These are phyloP conservation scores for Botrytis aclada DNA, from an alignment of 2,329 filamentous ascomycete species.

Conservation along the genomic window DNA sequence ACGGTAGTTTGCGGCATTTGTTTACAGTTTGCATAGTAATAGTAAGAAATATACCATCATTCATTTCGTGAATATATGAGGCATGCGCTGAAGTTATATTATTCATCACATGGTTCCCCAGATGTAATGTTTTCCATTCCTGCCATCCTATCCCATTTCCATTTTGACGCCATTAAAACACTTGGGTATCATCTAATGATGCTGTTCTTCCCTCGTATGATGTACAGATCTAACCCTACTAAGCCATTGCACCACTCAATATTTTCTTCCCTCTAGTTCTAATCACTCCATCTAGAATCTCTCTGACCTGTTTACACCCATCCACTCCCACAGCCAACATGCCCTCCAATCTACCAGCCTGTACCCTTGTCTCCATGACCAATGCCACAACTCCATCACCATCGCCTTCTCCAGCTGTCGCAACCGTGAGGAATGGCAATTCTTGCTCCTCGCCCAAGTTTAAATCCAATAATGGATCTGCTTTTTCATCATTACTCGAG, in stretches of 20 bases:
- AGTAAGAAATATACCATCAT: neutral
- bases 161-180: constrained; percentile 18
- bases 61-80: neutral
- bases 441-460: constrained; percentile 82
- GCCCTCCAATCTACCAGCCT: constrained; percentile 75
- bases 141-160: neutral
- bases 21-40: neutral
- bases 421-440: constrained; percentile 83
- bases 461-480: constrained; percentile 76
- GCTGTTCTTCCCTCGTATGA: constrained; percentile 1
- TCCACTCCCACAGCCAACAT: constrained; percentile 93
- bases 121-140: neutral
- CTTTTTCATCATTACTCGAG: constrained; percentile 60
- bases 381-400: constrained; percentile 74
- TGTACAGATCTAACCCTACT: neutral
- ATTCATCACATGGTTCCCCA: neutral
- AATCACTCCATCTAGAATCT: constrained; percentile 77
- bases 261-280: constrained; percentile 66
- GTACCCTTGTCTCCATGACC: constrained; percentile 85
- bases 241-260: constrained; percentile 46
- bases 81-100: neutral
- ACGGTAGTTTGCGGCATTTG: neutral
- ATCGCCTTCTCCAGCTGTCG: constrained; percentile 60
- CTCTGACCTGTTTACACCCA: constrained; percentile 81
- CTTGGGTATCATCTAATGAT: constrained; percentile 23